phyloP scores from a whole-genome alignment of 2,329 filamentous ascomycete species.

The Pleurostoma richardsiae region DNA sequence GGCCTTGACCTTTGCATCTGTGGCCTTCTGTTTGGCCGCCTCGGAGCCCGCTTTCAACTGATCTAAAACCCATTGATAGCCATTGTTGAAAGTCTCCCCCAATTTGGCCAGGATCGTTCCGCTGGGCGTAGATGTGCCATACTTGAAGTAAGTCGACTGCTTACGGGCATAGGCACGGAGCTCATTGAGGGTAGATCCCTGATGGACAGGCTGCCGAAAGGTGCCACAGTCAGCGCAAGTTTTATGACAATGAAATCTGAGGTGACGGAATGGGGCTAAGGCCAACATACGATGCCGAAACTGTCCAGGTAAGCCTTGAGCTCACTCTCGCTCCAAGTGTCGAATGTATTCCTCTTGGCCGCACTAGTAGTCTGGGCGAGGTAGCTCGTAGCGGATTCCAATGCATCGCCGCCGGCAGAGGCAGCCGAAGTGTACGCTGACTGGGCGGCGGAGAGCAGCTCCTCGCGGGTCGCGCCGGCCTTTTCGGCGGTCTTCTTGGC shows the following conservation, averaged over 20 bases:
- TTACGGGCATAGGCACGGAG: slow-evolving; percentile 66
- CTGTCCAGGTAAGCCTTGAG: slow-evolving; percentile 76
- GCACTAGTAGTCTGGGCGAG: slow-evolving; percentile 59
- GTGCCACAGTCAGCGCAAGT: slow-evolving; percentile 12
- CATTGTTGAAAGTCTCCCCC: slow-evolving; percentile 38
- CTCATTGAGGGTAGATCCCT: slow-evolving; percentile 64
- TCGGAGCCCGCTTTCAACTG: slow-evolving; percentile 45
- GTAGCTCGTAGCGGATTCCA: slow-evolving; percentile 67
- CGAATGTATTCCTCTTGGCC: slow-evolving; percentile 63
- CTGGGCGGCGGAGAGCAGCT: slow-evolving; percentile 62
- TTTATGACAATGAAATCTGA: slow-evolving; percentile 4
- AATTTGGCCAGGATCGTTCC: slow-evolving; percentile 64
- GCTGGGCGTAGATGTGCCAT: slow-evolving; percentile 63
- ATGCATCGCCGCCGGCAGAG: slow-evolving; percentile 49
- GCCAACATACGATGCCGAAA: slow-evolving; percentile 57
- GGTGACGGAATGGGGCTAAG: slow-evolving; percentile 18
- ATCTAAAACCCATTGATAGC: slow-evolving; percentile 45
- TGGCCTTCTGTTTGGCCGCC: slow-evolving; percentile 42
- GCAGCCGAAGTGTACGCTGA: slow-evolving; percentile 56
- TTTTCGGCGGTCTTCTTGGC: slow-evolving; percentile 58
- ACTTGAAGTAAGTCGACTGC: slow-evolving; percentile 71
- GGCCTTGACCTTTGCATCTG: slow-evolving; percentile 27
- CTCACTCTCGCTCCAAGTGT: slow-evolving; percentile 68
- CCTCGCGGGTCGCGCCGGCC: slow-evolving; percentile 64
- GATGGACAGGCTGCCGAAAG: slow-evolving; percentile 44